Percentiles rank a stretch among this genome's conserved stretches.
Conservation (phyloP, 2,329 filamentous ascomycete species). For the Talaromyces verruculosus region DNA sequence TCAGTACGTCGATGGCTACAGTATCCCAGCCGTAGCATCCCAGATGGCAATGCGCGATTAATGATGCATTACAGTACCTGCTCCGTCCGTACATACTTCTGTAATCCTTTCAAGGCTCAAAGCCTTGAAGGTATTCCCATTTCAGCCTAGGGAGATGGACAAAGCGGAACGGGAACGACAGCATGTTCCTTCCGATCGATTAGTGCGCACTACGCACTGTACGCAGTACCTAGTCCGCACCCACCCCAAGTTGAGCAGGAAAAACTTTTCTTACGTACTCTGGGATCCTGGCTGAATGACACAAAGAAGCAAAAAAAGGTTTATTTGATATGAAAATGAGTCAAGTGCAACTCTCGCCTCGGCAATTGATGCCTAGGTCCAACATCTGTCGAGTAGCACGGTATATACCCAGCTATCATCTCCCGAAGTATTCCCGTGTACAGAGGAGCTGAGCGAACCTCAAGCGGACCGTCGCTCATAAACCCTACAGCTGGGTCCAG, state of each 20-base stretch:
- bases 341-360: background rate
- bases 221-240: background rate
- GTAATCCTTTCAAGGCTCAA: background rate
- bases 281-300: background rate
- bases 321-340: background rate
- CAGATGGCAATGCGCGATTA: constrained; percentile 3
- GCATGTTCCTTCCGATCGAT: constrained; percentile 2
- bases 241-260: background rate
- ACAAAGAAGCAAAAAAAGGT: background rate
- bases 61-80: background rate
- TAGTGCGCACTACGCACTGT: background rate
- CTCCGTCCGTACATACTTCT: background rate
- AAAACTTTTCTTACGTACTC: background rate
- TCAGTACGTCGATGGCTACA: background rate
- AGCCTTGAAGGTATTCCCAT: constrained; percentile 6
- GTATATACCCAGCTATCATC: too few relatives aligned
- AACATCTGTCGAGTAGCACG: background rate
- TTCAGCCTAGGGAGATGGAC: background rate
- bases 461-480: constrained; percentile 9
- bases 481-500: background rate
- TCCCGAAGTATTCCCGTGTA: too few relatives aligned
- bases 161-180: constrained; percentile 5
- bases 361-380: constrained; percentile 1
- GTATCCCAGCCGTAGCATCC: background rate
- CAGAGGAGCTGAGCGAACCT: background rate